Base-by-base conservation (phyloP, 495 filamentous ascomycete species). In the Trichoderma asperelloides region DNA sequence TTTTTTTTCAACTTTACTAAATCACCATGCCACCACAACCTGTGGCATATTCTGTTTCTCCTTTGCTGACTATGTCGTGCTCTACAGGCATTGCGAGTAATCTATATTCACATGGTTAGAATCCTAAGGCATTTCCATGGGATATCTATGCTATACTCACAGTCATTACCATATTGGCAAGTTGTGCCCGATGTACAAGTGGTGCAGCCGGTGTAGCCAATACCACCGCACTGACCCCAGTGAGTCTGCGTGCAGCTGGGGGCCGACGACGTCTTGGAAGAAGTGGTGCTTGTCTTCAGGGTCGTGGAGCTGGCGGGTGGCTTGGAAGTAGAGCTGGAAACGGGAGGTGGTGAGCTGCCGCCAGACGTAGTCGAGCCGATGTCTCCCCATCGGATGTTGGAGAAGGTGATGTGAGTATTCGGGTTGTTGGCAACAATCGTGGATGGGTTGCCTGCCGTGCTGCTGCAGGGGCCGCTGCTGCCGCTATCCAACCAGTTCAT, bases 401-500 rank as follows among this genome's bases (percentile, higher is more conserved):
- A 84, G 76, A 80, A 88, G 21, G 76, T 79, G 39, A 88, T 82
- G 41, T 78, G 77, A 37, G 84, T 75, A 55, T 77, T 74, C 1
- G 81, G 70, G 64, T 79, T 71, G 45, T 81, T 75, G 30, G 73
- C 55, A 69, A 78, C 74, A 47, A 88, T 80, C 28, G 72, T 77
- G 1, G 68, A 65, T 4, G 84, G 84, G 60, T 77, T 77, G 57
- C 78, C 78, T 39, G 81, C 77, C 21, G 81, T 80, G 2, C 76
- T 81, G 68, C 81, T 85, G 72, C 88, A 91, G 33, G 87, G 87
- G 3, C 88, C 87, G 23, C 82, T 77, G 47, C 70, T 75, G 8
- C 76, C 78, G 51, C 79, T 76, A 70, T 90, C 88, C 15, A 90
- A 74, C 87, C 87, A 90, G 51, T 79, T 79, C 88, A 89, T 89